Evolutionary conservation across 2,329 filamentous ascomycete species (phyloP), one percentile per base, ranked within the genome.

Genomic region (Penicillium occitanis): DNA sequence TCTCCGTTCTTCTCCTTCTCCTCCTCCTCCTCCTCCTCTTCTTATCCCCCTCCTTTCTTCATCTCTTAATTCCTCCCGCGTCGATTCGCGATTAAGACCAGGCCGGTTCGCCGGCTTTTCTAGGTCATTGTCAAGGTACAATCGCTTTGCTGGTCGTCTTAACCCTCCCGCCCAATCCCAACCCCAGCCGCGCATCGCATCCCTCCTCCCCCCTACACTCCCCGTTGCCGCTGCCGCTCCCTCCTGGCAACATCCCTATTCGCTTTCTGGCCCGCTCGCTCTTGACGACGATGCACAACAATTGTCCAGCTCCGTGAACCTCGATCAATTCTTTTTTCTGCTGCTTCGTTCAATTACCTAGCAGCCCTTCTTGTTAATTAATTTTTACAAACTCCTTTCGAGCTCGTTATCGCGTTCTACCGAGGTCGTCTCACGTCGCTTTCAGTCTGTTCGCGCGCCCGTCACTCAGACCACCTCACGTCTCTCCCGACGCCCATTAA

Each of bases 71-170:
- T 70, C 70, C 70, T 68, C 67, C 66, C 68, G 67, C 65, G 70
- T 70, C 66, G 61, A 67, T 66, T 64, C 63, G 65, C 71, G 68
- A 68, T 72, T 69, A 66, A 68, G 69, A 67, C 63, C 67, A 66
- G 63, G 67, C 59, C 66, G 66, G 55, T 57, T 63, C 63, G 60
- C 63, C 63, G 66, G 66, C 66, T 67, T 67, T 53, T 51, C 58
- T 35, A 66, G 62, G 67, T 68, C 62, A 33, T 61, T 60, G 58
- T 57, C 63, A 59, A 63, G 57, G 13, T 55, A 53, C 28, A 58
- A 42, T 58, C 46, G 28, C 59, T 57, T 13, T 53, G 35, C 50
- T 33, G 48, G 46, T 61, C 44, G 30, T 61, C 44, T 53, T 2
- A 14, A 40, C 35, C n/a, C 58, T 33, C 10, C 58, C 22, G 17